phyloP scores from a whole-genome alignment of 1,139 yeast genomes.

The Suhomyces atakaporum region DNA sequence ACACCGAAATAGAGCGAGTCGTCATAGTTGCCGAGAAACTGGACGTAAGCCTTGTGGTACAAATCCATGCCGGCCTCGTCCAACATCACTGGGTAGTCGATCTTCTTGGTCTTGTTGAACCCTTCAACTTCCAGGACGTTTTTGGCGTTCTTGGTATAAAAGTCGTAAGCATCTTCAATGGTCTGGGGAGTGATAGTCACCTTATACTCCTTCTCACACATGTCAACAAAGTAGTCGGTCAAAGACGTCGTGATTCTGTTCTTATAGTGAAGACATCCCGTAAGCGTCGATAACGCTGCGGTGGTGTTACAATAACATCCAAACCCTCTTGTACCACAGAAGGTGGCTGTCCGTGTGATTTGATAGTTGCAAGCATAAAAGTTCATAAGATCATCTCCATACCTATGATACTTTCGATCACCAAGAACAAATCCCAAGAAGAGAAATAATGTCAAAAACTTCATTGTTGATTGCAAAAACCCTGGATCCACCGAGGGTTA shows the following conservation, averaged over 20 bases:
- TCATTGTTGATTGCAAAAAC: no score
- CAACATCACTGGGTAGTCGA: slow-evolving; percentile 27
- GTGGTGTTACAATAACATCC: slow-evolving; percentile 17
- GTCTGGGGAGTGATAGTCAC: slow-evolving; percentile 19
- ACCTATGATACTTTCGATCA: slow-evolving; percentile 1
- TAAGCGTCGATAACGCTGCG: slow-evolving; percentile 17
- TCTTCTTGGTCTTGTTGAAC: slow-evolving; percentile 23
- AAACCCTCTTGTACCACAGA: slow-evolving; percentile 23
- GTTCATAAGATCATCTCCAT: slow-evolving; percentile 10
- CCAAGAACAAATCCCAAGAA: slow-evolving; percentile 1
- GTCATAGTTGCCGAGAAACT: slow-evolving; percentile 37
- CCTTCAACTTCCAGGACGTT: slow-evolving; percentile 21
- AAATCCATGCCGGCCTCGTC: slow-evolving; percentile 15
- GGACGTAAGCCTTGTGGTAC: slow-evolving; percentile 25
- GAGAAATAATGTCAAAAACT: no score
- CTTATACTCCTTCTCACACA: slow-evolving; percentile 16
- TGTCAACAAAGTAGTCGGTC: slow-evolving; percentile 1
- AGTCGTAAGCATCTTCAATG: slow-evolving; percentile 19
- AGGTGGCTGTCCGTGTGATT: slow-evolving; percentile 21
- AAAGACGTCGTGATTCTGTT: slow-evolving; percentile 4
- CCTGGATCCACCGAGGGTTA: no score
- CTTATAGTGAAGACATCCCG: slow-evolving; percentile 15
- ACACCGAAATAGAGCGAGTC: slow-evolving; percentile 49
- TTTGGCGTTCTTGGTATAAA: slow-evolving; percentile 23
- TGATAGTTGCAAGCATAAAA: slow-evolving; percentile 23